Conservation (phyloP, 371 early-diverging fungal species). For the Zopfochytrium polystomum region DNA sequence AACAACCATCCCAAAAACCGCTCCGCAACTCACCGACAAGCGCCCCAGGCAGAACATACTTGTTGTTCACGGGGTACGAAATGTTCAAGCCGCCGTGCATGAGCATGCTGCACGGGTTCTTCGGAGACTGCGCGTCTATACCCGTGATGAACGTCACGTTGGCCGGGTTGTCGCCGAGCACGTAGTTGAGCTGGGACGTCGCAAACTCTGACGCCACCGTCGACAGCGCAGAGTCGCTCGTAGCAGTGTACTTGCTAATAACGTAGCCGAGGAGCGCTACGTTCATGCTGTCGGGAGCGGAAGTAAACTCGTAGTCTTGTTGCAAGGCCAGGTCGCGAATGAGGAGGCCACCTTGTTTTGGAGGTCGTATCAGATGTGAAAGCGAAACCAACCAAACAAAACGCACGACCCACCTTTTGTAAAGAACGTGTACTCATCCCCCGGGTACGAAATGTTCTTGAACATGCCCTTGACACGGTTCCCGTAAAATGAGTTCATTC, state of each 20-base stretch:
- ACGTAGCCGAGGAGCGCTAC: background rate
- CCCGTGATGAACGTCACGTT: background rate
- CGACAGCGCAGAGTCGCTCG: background rate
- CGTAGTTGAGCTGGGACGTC: background rate
- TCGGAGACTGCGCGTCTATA: background rate
- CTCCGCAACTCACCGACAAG: background rate
- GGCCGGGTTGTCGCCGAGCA: constrained; percentile 1
- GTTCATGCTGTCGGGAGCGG: background rate
- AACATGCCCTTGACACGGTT: background rate
- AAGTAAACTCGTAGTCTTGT: too few species aligned
- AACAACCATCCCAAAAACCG: background rate
- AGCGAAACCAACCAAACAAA: background rate
- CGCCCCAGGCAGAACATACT: too few species aligned
- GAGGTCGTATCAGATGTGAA: too few species aligned
- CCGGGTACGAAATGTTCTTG: background rate
- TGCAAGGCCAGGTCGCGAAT: background rate
- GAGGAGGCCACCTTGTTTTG: background rate
- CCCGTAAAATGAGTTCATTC: background rate
- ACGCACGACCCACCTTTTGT: background rate
- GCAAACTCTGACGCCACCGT: background rate
- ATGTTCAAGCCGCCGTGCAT: background rate
- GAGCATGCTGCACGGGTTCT: background rate
- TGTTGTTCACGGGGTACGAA: background rate
- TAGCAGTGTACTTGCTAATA: background rate
- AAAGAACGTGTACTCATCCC: background rate